Percentiles rank a stretch among this genome's conserved stretches.
These are phyloP conservation scores for Mucor circinelloides DNA, from an alignment of 371 early-diverging fungal genomes.

Conservation along the genomic window DNA sequence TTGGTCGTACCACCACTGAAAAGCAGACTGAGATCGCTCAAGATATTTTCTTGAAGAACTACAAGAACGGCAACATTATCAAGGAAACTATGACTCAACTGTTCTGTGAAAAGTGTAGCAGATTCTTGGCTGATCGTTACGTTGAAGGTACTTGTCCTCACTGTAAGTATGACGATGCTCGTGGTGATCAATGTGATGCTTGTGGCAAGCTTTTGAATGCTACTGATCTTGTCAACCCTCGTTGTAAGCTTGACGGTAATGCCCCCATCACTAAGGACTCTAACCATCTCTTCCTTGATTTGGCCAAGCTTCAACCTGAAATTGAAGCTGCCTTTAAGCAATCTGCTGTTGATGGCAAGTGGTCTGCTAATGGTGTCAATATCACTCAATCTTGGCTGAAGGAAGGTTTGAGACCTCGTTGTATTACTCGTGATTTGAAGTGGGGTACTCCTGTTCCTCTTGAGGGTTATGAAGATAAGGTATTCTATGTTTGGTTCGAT, in stretches of 20 bases:
- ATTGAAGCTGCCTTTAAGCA: slow-evolving; percentile 78
- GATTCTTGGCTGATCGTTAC: slow-evolving; percentile 99
- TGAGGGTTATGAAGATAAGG: slow-evolving; percentile 90
- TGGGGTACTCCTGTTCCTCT: slow-evolving; percentile 99
- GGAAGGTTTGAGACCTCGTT: slow-evolving; percentile 95
- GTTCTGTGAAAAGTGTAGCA: slow-evolving; percentile 88
- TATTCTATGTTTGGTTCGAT: slow-evolving; percentile 99
- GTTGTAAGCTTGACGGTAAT: slow-evolving; percentile 93
- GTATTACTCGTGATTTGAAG: slow-evolving; percentile 99
- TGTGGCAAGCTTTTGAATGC: slow-evolving; percentile 95
- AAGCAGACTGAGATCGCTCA: slow-evolving; percentile 95
- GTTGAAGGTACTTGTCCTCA: slow-evolving; percentile 97
- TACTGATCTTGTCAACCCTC: slow-evolving; percentile 92
- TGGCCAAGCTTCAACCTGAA: slow-evolving; percentile 77
- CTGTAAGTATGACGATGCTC: slow-evolving; percentile 90
- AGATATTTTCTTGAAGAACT: slow-evolving; percentile 86
- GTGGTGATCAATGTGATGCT: slow-evolving; percentile 99
- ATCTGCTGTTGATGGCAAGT: slow-evolving; percentile 71
- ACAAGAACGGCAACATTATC: slow-evolving; percentile 75
- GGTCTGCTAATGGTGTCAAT: slow-evolving; percentile 91
- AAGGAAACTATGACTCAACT: slow-evolving; percentile 89
- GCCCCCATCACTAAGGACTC: slow-evolving; percentile 85
- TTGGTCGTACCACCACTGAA: slow-evolving; percentile 95
- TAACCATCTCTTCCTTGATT: slow-evolving; percentile 93
- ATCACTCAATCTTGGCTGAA: slow-evolving; percentile 98